phyloP scores from a whole-genome alignment of 1,139 yeast genomes.

The Kodamaea fungicola region DNA sequence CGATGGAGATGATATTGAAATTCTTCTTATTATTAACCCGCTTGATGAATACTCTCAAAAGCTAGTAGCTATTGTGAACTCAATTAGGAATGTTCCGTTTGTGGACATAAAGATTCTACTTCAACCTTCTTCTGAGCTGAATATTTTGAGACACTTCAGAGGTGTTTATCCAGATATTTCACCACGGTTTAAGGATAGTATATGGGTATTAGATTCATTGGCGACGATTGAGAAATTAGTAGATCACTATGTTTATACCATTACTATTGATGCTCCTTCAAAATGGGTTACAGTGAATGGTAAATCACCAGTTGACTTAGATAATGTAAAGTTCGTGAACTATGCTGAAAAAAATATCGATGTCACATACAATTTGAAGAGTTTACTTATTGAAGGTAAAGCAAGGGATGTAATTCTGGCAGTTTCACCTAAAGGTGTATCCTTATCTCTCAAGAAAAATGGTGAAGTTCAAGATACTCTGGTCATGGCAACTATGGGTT shows the following conservation, averaged over 20 bases:
- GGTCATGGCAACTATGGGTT: constrained; percentile 73
- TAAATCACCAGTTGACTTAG: constrained; percentile 53
- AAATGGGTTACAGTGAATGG: constrained; percentile 61
- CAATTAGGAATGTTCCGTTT: constrained; percentile 40
- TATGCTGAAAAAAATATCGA: constrained; percentile 13
- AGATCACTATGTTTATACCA: constrained; percentile 45
- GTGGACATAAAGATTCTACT: constrained; percentile 53
- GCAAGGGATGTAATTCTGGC: constrained; percentile 44
- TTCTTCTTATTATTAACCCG: constrained; percentile 70
- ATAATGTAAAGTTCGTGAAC: constrained; percentile 48
- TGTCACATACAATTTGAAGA: constrained; percentile 33
- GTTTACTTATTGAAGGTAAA: constrained; percentile 68
- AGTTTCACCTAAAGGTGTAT: constrained; percentile 39
- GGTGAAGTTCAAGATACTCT: constrained; percentile 46
- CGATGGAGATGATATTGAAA: constrained; percentile 33
- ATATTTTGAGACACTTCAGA: constrained; percentile 58
- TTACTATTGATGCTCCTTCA: constrained; percentile 61
- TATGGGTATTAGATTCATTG: constrained; percentile 1
- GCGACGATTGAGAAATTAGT: constrained; percentile 36
- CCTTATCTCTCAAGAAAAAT: constrained; percentile 34
- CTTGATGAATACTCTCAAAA: constrained; percentile 65
- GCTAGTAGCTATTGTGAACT: constrained; percentile 47
- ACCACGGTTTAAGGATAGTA: constrained; percentile 42
- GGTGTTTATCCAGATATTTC: constrained; percentile 36
- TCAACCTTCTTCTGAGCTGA: constrained; percentile 52